These are phyloP conservation scores for Prillingera fragicola DNA, from an alignment of 1,284 basidiomycete species.

Conservation along the genomic window DNA sequence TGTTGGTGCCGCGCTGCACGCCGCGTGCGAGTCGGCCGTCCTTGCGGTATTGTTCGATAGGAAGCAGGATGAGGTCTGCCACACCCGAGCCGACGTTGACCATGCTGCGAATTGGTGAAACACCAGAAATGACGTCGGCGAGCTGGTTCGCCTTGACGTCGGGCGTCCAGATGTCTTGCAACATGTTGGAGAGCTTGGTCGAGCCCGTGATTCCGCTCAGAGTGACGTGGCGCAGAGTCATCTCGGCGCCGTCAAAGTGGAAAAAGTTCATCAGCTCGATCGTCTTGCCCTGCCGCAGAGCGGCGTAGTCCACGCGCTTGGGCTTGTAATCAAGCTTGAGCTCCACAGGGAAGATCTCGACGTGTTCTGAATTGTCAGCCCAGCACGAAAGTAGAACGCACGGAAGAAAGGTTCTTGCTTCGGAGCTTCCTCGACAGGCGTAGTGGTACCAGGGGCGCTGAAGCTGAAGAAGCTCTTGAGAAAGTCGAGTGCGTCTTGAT, in stretches of 20 bases:
- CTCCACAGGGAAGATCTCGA: slow-evolving; percentile 58
- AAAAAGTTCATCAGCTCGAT: slow-evolving; percentile 99
- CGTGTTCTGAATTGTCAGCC: slow-evolving; percentile 33
- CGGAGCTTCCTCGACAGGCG: slow-evolving; percentile 22
- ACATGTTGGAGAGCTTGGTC: slow-evolving; percentile 75
- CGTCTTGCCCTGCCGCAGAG: slow-evolving; percentile 82
- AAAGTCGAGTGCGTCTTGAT: slow-evolving; percentile 97
- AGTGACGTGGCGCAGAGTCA: slow-evolving; percentile 90
- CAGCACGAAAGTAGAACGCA: slow-evolving; percentile 18
- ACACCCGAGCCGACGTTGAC: slow-evolving; percentile 96
- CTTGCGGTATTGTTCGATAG: slow-evolving; percentile 95
- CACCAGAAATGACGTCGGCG: slow-evolving; percentile 94
- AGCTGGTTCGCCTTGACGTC: slow-evolving; percentile 98
- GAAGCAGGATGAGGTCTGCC: slow-evolving; percentile 88
- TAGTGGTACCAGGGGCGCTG: slow-evolving; percentile 55
- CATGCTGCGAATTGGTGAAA: slow-evolving; percentile 87
- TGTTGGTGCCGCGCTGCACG: slow-evolving; percentile 85
- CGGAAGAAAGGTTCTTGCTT: slow-evolving; percentile 48
- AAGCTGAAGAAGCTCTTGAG: slow-evolving; percentile 94
- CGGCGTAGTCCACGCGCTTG: slow-evolving; percentile 88
- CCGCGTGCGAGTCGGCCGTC: slow-evolving; percentile 89
- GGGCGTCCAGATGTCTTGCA: slow-evolving; percentile 98
- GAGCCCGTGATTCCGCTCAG: slow-evolving; percentile 88
- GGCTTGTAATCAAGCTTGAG: slow-evolving; percentile 98
- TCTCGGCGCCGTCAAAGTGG: slow-evolving; percentile 97